Percentiles rank a stretch among this genome's conserved stretches.
Conservation (phyloP, 306 rosid genomes). For the Cicer bijugum region DNA sequence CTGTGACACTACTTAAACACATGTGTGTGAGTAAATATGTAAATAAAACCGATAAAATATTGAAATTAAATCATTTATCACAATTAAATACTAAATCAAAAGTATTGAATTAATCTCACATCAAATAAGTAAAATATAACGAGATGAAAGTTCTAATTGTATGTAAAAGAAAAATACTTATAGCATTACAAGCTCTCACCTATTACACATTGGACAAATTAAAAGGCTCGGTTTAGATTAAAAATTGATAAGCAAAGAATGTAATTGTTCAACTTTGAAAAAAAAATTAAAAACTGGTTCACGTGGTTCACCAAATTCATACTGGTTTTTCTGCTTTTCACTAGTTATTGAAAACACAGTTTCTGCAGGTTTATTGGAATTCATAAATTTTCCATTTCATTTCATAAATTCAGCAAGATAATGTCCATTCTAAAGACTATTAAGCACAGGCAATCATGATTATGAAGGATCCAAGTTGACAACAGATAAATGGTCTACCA, state of each 20-base stretch:
- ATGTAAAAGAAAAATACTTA: background rate
- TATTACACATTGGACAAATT: background rate
- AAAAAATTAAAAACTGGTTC: background rate
- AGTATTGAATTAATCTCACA: background rate
- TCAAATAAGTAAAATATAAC: background rate
- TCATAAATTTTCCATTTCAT: background rate
- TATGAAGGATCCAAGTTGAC: conserved; percentile 2
- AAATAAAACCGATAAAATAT: background rate
- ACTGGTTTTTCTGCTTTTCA: background rate
- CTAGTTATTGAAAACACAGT: background rate
- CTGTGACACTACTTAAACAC: background rate
- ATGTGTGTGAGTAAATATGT: background rate
- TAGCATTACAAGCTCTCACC: background rate
- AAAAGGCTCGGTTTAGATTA: background rate
- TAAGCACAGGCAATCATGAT: background rate
- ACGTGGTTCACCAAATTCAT: background rate
- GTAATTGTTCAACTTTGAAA: background rate
- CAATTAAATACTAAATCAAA: background rate
- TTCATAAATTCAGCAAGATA: background rate
- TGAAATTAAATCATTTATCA: background rate
- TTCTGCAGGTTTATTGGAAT: background rate
- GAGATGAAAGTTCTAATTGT: background rate
- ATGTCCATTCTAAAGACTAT: background rate
- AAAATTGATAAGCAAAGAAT: background rate
- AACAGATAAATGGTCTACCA: background rate